Percentiles rank a stretch among this genome's conserved stretches.
Conservation (phyloP, 495 filamentous ascomycete species). For the Penicillium cinerascens region DNA sequence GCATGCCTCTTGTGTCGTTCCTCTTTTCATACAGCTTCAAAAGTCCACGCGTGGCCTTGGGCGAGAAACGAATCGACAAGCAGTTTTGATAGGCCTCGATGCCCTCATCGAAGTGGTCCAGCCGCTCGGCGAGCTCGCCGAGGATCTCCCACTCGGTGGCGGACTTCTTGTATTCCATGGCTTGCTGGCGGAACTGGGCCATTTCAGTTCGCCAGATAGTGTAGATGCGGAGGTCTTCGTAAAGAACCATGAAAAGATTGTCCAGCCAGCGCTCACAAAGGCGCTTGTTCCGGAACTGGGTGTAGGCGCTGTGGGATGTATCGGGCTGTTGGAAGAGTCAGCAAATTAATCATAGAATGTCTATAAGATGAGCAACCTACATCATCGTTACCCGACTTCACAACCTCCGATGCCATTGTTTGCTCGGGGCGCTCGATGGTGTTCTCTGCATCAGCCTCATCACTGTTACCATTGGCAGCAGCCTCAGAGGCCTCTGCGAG, state of each 20-base stretch:
- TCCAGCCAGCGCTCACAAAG: conserved; percentile 97
- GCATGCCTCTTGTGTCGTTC: conserved; percentile 68
- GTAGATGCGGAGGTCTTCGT: conserved; percentile 96
- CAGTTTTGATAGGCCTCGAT: conserved; percentile 89
- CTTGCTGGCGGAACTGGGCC: conserved; percentile 85
- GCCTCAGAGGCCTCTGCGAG: conserved; percentile 18
- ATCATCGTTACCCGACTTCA: conserved; percentile 75
- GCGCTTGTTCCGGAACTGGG: conserved; percentile 87
- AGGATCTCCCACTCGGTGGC: conserved; percentile 98
- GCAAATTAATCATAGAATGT: not conserved
- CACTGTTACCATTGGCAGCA: conserved; percentile 32
- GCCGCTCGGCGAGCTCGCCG: conserved; percentile 83
- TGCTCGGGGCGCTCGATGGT: conserved; percentile 77
- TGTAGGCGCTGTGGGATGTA: conserved; percentile 49
- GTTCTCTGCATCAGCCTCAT: conserved; percentile 37
- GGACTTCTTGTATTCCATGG: conserved; percentile 89
- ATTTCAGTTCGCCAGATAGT: conserved; percentile 99
- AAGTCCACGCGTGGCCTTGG: conserved; percentile 83
- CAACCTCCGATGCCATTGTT: conserved; percentile 75
- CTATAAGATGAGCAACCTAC: conserved; percentile 44
- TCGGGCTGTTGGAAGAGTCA: conserved; percentile 36
- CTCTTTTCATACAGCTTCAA: conserved; percentile 71
- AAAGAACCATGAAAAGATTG: conserved; percentile 98
- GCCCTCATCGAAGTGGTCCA: conserved; percentile 85
- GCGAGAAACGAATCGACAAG: conserved; percentile 76